These are phyloP conservation scores for Begonia loranthoides DNA, from an alignment of 306 rosid species.

Conservation along the genomic window DNA sequence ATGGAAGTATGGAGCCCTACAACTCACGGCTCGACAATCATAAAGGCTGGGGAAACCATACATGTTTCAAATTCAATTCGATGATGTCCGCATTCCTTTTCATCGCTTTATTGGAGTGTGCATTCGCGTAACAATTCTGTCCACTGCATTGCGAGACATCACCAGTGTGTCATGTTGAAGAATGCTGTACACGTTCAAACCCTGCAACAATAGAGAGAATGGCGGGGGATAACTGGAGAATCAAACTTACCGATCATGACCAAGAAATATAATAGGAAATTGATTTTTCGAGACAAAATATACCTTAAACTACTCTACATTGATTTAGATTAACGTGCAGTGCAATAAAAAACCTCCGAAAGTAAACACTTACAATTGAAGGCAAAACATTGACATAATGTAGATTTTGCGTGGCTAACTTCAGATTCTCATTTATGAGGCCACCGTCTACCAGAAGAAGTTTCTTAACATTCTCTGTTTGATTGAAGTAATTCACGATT, in stretches of 20 bases:
- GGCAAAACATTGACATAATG: conserved; percentile 4
- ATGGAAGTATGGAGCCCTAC: too few relatives aligned
- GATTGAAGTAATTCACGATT: conserved; percentile 42
- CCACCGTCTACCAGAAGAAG: conserved; percentile 67
- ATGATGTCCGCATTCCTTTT: conserved; percentile 2
- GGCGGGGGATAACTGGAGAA: not conserved
- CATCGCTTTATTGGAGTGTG: conserved; percentile 74
- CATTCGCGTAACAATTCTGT: conserved; percentile 82
- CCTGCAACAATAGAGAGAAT: conserved; percentile 33
- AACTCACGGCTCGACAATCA: too few relatives aligned
- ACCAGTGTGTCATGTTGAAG: conserved; percentile 81
- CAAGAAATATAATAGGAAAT: too few relatives aligned
- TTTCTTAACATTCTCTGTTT: conserved; percentile 63
- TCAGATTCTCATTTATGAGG: conserved; percentile 54
- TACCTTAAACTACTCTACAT: too few relatives aligned
- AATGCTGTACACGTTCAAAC: conserved; percentile 85
- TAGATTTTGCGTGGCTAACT: conserved; percentile 85
- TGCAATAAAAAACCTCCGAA: too few relatives aligned
- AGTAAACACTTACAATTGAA: too few relatives aligned
- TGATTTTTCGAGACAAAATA: too few relatives aligned
- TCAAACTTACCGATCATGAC: too few relatives aligned
- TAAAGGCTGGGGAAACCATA: too few relatives aligned
- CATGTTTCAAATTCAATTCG: too few relatives aligned
- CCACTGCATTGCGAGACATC: conserved; percentile 74
- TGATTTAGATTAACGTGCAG: too few relatives aligned